Evolutionary conservation across 129 eudicot species (phyloP).

Genomic region (Pittosporum tobira): DNA sequence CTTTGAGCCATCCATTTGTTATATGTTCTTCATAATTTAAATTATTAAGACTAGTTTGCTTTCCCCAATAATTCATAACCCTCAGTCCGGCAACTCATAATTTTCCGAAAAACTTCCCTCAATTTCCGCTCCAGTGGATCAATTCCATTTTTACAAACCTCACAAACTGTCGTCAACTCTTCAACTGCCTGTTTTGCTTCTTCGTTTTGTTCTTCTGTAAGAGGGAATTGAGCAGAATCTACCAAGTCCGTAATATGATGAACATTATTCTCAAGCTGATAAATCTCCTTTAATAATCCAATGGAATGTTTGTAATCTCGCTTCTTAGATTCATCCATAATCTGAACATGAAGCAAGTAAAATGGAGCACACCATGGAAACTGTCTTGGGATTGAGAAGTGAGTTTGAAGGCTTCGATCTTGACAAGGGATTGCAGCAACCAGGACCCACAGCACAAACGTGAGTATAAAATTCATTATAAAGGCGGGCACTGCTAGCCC

Average conservation of each 20-base stretch:
- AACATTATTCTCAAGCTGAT: slow-evolving; percentile 47
- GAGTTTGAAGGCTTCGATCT: slow-evolving; percentile 57
- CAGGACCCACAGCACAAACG: slow-evolving; percentile 71
- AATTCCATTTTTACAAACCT: slow-evolving; percentile 39
- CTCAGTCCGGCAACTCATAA: slow-evolving; percentile 61
- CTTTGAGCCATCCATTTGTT: neutral
- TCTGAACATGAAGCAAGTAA: slow-evolving; percentile 41
- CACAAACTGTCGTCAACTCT: slow-evolving; percentile 41
- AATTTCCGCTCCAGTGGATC: slow-evolving; percentile 58
- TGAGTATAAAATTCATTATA: slow-evolving; percentile 60
- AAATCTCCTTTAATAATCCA: slow-evolving; percentile 62
- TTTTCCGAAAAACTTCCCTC: slow-evolving; percentile 55
- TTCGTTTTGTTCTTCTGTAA: slow-evolving; percentile 55
- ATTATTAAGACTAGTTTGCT: slow-evolving; percentile 18
- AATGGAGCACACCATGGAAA: slow-evolving; percentile 54
- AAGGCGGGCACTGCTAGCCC: slow-evolving; percentile 49
- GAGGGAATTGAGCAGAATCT: slow-evolving; percentile 61
- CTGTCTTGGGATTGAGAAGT: slow-evolving; percentile 56
- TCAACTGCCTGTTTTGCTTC: slow-evolving; percentile 46
- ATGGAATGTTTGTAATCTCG: slow-evolving; percentile 43
- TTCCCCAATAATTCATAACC: slow-evolving; percentile 47
- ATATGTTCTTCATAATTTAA: neutral
- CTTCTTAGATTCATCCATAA: slow-evolving; percentile 67
- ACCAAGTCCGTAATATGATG: slow-evolving; percentile 57
- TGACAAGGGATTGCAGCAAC: slow-evolving; percentile 94